Evolutionary conservation across 2,329 filamentous ascomycete species (phyloP).

Genomic region (Cercospora berteroae): DNA sequence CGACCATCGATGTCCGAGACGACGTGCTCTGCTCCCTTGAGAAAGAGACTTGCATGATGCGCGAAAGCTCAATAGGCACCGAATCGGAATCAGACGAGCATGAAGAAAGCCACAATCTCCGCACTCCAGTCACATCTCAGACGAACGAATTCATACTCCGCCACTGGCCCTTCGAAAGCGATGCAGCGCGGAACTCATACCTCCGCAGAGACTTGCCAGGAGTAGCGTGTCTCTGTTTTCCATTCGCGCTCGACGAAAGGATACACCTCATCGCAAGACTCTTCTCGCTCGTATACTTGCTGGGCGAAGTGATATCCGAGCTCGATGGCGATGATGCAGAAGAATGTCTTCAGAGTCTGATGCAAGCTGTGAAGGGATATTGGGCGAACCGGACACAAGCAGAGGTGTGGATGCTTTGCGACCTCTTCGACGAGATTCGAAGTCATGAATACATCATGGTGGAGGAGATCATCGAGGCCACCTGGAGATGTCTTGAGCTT

Average conservation of each 20-base stretch:
- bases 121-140: constrained; percentile 10
- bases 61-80: neutral
- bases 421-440: constrained; percentile 19
- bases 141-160: constrained; percentile 13
- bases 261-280: constrained; percentile 17
- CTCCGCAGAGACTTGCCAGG: constrained; percentile 14
- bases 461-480: constrained; percentile 13
- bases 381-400: constrained; percentile 16
- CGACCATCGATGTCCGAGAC: neutral
- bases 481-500: constrained; percentile 11
- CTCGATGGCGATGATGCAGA: constrained; percentile 14
- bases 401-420: constrained; percentile 16
- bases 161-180: constrained; percentile 16
- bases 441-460: constrained; percentile 14
- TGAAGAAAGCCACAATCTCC: constrained; percentile 9
- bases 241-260: constrained; percentile 18
- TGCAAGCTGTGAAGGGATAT: constrained; percentile 18
- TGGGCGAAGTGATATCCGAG: constrained; percentile 9
- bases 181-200: constrained; percentile 1
- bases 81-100: constrained; percentile 4
- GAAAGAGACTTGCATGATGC: constrained; percentile 4
- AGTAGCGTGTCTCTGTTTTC: constrained; percentile 14
- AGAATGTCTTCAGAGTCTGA: constrained; percentile 13
- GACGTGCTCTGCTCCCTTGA: neutral
- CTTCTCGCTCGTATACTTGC: constrained; percentile 16